These are phyloP conservation scores for Kentomonas sorsogonicus DNA, from an alignment of 208 protist genomes.

Conservation along the genomic window DNA sequence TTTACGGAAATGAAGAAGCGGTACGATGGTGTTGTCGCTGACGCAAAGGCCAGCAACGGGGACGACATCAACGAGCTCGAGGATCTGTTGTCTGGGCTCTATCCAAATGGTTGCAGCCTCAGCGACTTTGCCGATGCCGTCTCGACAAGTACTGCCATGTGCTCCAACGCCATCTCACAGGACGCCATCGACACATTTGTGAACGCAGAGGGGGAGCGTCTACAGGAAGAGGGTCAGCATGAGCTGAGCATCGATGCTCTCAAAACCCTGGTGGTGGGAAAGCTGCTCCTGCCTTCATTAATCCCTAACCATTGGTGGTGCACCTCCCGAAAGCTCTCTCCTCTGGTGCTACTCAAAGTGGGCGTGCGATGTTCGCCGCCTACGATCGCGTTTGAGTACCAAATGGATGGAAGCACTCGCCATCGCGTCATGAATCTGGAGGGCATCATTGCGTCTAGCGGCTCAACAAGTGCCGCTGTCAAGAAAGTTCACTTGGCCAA, in stretches of 20 bases:
- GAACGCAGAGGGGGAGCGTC: slow-evolving; percentile 20
- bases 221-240: slow-evolving; percentile 14
- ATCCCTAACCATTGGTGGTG: slow-evolving; percentile 63
- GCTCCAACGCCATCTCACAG: slow-evolving; percentile 42
- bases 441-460: slow-evolving; percentile 17
- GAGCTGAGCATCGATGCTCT: slow-evolving; percentile 44
- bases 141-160: slow-evolving; percentile 63
- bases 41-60: slow-evolving; percentile 16
- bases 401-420: slow-evolving; percentile 11
- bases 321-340: neutral
- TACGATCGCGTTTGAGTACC: slow-evolving; percentile 59
- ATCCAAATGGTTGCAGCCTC: slow-evolving; percentile 56
- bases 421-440: slow-evolving; percentile 39
- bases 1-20: slow-evolving; percentile 39
- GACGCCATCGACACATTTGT: slow-evolving; percentile 26
- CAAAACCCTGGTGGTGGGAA: slow-evolving; percentile 26
- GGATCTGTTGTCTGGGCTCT: slow-evolving; percentile 53
- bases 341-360: slow-evolving; percentile 13
- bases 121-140: slow-evolving; percentile 64
- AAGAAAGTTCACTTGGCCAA: slow-evolving; percentile 49
- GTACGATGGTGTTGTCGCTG: slow-evolving; percentile 24
- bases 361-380: slow-evolving; percentile 34
- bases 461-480: slow-evolving; percentile 41
- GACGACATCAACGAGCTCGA: slow-evolving; percentile 33
- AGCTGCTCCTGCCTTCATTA: slow-evolving; percentile 40